A percentile compares a stretch with the other conserved stretches of the same genome.
phyloP scores from a whole-genome alignment of 371 early-diverging fungal species.

The Rhizopus arrhizus region DNA sequence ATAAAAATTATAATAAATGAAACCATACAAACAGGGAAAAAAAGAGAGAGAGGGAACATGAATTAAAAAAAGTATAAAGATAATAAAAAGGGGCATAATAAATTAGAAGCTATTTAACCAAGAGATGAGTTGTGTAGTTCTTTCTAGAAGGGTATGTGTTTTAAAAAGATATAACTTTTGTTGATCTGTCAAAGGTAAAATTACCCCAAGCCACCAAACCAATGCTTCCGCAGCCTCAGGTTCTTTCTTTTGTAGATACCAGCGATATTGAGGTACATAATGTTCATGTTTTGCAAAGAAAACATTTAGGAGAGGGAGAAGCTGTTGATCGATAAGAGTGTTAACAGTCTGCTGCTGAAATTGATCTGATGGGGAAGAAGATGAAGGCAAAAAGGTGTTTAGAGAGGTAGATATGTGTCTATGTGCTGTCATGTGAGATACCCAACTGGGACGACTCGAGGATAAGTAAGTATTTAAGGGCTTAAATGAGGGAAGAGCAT shows the following conservation, averaged over 20 bases:
- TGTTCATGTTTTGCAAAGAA: not conserved
- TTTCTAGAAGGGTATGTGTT: not conserved
- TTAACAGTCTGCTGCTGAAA: not conserved
- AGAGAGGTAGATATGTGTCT: not conserved
- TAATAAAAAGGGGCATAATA: not conserved
- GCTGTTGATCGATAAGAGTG: not conserved
- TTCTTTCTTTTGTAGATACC: not conserved
- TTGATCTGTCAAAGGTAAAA: not conserved
- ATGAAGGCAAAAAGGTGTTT: not conserved
- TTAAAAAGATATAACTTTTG: not conserved
- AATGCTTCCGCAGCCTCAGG: not conserved
- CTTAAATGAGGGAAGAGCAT: not conserved
- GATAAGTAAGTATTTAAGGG: not conserved
- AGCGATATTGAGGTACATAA: not conserved
- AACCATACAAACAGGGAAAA: no score
- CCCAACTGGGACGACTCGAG: conserved; percentile 3
- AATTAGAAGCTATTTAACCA: not conserved
- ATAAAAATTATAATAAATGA: no score
- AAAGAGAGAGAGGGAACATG: not conserved
- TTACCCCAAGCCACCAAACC: not conserved
- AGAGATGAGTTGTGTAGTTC: not conserved
- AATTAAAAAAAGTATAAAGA: not conserved
- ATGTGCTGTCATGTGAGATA: not conserved
- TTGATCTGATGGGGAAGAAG: not conserved
- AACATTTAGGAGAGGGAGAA: not conserved